These are phyloP conservation scores for Phaeolepiota aurea DNA, from an alignment of 768 basidiomycete species.

Conservation along the genomic window DNA sequence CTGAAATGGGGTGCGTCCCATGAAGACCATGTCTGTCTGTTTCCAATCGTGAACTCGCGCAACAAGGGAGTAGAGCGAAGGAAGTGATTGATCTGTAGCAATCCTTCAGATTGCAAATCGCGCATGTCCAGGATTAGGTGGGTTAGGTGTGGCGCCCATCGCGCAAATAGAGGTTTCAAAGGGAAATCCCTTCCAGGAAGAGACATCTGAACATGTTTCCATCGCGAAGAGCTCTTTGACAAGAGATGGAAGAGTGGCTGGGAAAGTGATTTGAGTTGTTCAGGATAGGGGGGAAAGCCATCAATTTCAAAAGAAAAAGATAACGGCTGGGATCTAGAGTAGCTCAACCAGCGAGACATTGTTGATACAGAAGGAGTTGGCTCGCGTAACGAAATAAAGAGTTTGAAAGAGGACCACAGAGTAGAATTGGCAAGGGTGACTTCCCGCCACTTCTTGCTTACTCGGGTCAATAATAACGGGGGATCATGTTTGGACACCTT, in stretches of 20 bases:
- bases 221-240: conserved; percentile 7
- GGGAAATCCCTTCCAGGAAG: conserved; percentile 13
- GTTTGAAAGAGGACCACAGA: neutral
- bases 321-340: conserved; percentile 10
- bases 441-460: neutral
- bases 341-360: conserved; percentile 9
- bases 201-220: conserved; percentile 11
- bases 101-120: conserved; percentile 11
- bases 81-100: conserved; percentile 7
- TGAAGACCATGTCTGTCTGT: conserved; percentile 11
- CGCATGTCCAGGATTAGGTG: conserved; percentile 12
- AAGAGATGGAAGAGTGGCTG: conserved; percentile 4
- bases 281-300: conserved; percentile 4
- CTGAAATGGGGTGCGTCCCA: conserved; percentile 12
- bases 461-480: neutral
- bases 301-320: conserved; percentile 7
- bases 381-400: neutral
- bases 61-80: conserved; percentile 10
- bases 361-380: neutral
- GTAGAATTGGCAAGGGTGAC: neutral
- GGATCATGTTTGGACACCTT: neutral
- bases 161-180: conserved; percentile 6
- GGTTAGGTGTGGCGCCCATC: conserved; percentile 7
- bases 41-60: conserved; percentile 11
- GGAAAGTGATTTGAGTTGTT: neutral